These are phyloP conservation scores for Colletotrichum cereale DNA, from an alignment of 2,329 filamentous ascomycete species.

Conservation along the genomic window DNA sequence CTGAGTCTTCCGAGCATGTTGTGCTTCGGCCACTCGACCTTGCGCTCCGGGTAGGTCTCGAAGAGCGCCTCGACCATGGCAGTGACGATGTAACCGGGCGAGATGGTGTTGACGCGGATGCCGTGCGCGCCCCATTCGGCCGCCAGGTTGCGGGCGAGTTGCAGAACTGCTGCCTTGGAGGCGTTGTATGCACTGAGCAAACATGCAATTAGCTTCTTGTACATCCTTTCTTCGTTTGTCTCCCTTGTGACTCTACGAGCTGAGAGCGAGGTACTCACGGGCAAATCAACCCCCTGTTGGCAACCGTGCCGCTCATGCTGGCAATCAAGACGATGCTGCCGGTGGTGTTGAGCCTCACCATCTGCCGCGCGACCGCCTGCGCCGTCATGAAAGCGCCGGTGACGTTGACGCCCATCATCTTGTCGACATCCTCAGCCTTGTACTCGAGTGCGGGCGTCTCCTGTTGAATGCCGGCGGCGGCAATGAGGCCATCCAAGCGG, in stretches of 20 bases:
- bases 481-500: constrained; percentile 82
- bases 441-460: constrained; percentile 88
- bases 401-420: constrained; percentile 87
- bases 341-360: constrained; percentile 68
- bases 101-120: constrained; percentile 86
- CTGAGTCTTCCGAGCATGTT: constrained; percentile 86
- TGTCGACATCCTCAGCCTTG: constrained; percentile 77
- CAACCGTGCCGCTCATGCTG: constrained; percentile 77
- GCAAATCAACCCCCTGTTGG: constrained; percentile 71
- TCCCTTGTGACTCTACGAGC: not conserved
- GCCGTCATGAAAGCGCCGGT: constrained; percentile 90
- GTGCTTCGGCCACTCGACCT: constrained; percentile 79
- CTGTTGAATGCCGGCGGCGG: constrained; percentile 80
- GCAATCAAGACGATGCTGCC: constrained; percentile 77
- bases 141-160: constrained; percentile 78
- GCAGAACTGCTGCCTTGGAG: constrained; percentile 80
- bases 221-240: not conserved
- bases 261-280: constrained; percentile 60
- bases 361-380: constrained; percentile 86
- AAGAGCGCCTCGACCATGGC: constrained; percentile 89
- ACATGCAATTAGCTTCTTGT: not conserved
- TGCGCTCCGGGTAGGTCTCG: constrained; percentile 77
- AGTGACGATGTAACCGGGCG: constrained; percentile 83
- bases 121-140: constrained; percentile 79
- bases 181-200: constrained; percentile 78